A percentile compares a stretch with the other conserved stretches of the same genome.
Conservation (phyloP, 192 early-diverging fungal species). For the Chytriomyces sp. region DNA sequence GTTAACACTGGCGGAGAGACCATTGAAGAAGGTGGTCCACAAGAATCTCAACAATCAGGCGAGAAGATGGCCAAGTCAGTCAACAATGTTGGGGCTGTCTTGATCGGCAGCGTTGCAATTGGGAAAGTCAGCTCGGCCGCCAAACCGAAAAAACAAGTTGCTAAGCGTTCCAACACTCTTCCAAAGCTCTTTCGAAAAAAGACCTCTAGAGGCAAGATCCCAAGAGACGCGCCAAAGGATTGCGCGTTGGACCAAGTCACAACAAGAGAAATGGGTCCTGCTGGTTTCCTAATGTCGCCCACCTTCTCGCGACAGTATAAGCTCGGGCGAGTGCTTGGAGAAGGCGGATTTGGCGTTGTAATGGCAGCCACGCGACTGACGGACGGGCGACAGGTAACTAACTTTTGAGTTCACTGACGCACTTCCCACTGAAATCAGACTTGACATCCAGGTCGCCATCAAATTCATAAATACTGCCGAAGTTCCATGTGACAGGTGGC, state of each 20-base stretch:
- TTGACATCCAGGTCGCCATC: slow-evolving; percentile 50
- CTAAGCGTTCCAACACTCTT: background rate
- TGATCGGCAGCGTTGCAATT: background rate
- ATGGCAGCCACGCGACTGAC: slow-evolving; percentile 43
- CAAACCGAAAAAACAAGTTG: background rate
- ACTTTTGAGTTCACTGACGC: background rate
- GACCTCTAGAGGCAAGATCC: background rate
- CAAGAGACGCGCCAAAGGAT: background rate
- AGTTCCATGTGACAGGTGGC: slow-evolving; percentile 48
- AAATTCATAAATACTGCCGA: slow-evolving; percentile 54
- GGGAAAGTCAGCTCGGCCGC: background rate
- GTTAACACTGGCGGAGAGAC: slow-evolving; percentile 14
- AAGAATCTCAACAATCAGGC: no score
- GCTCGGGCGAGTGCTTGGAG: slow-evolving; percentile 50
- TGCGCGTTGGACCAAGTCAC: slow-evolving; percentile 13
- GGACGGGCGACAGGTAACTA: slow-evolving; percentile 36
- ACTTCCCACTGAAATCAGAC: background rate
- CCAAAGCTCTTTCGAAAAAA: background rate
- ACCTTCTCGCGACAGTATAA: slow-evolving; percentile 38
- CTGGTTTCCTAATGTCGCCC: slow-evolving; percentile 36
- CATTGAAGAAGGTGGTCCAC: background rate
- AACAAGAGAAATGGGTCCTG: slow-evolving; percentile 36
- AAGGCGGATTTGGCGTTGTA: slow-evolving; percentile 60
- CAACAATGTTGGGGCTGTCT: background rate
- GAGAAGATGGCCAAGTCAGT: background rate